These are phyloP conservation scores for Schizothecium vesticola DNA, from an alignment of 495 filamentous ascomycete genomes.

Conservation along the genomic window DNA sequence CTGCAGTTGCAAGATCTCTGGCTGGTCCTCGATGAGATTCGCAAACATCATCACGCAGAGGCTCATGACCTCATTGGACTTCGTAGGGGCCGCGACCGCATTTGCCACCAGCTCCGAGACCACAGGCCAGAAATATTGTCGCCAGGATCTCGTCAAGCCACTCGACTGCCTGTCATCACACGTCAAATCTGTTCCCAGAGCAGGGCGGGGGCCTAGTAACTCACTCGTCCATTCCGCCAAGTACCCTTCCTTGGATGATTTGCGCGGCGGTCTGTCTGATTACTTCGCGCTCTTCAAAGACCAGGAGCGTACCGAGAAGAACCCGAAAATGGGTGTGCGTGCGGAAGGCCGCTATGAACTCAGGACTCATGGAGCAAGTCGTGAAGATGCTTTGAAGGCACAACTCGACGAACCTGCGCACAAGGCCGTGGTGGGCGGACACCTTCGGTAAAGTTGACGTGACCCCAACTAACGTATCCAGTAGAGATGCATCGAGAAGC, in stretches of 20 bases:
- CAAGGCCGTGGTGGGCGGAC: conserved; percentile 9
- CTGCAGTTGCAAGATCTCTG: conserved; percentile 45
- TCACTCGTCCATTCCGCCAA: background rate
- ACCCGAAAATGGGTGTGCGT: conserved; percentile 25
- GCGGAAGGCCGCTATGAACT: conserved; percentile 56
- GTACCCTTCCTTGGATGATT: conserved; percentile 31
- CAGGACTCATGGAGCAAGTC: conserved; percentile 52
- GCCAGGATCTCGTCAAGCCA: conserved; percentile 31
- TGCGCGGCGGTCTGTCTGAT: conserved; percentile 39
- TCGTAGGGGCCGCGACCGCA: conserved; percentile 29
- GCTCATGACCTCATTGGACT: conserved; percentile 41
- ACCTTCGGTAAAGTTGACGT: conserved; percentile 13
- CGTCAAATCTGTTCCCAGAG: background rate
- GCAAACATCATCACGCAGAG: conserved; percentile 48
- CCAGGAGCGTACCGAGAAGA: conserved; percentile 36
- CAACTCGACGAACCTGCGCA: conserved; percentile 38
- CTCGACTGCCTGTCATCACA: background rate
- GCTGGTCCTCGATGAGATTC: conserved; percentile 43
- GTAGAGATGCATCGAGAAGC: conserved; percentile 27
- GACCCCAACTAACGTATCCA: conserved; percentile 36
- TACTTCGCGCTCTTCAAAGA: conserved; percentile 34
- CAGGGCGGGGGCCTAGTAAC: background rate
- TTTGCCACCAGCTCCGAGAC: conserved; percentile 37
- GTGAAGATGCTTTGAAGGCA: conserved; percentile 62
- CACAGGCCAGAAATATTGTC: conserved; percentile 45